A percentile compares a stretch with the other conserved stretches of the same genome.
Conservation (phyloP, 768 basidiomycete genomes). For the Nidula microcarpa region DNA sequence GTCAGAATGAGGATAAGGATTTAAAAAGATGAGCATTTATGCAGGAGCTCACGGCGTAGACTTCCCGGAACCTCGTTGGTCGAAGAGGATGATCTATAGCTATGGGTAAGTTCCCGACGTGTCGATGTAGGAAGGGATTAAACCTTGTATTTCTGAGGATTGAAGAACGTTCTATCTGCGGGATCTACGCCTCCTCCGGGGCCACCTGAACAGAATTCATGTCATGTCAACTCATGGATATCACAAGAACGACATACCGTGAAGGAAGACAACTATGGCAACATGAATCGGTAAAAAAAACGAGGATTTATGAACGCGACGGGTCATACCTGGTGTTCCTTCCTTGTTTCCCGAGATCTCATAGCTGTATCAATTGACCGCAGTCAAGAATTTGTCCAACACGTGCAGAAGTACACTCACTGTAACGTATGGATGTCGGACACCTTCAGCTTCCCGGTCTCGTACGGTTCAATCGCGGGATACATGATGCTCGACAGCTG, state of each 20-base stretch:
- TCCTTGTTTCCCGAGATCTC: constrained; percentile 77
- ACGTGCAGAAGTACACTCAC: constrained; percentile 29
- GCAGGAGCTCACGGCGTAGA: constrained; percentile 66
- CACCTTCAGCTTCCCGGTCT: constrained; percentile 65
- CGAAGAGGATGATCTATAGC: constrained; percentile 75
- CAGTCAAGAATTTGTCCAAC: not conserved
- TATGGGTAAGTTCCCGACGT: not conserved
- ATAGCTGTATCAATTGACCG: constrained; percentile 44
- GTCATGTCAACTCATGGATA: not conserved
- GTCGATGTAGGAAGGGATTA: not conserved
- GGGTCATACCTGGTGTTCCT: constrained; percentile 62
- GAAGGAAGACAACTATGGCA: constrained; percentile 68
- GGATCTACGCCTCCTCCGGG: constrained; percentile 75
- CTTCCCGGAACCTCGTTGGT: constrained; percentile 88
- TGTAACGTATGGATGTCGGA: constrained; percentile 74
- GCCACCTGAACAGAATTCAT: constrained; percentile 44
- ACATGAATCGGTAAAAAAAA: not conserved
- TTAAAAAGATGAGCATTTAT: not conserved
- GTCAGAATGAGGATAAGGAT: not conserved
- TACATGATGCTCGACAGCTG: constrained; percentile 44
- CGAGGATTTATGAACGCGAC: not conserved
- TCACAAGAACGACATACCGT: constrained; percentile 40
- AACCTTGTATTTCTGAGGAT: constrained; percentile 83
- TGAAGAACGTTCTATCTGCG: constrained; percentile 76
- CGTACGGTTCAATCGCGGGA: constrained; percentile 62